These are phyloP conservation scores for Polytrichum formosum DNA, from an alignment of 225 moss, liverwort and hornwort species.

Conservation along the genomic window DNA sequence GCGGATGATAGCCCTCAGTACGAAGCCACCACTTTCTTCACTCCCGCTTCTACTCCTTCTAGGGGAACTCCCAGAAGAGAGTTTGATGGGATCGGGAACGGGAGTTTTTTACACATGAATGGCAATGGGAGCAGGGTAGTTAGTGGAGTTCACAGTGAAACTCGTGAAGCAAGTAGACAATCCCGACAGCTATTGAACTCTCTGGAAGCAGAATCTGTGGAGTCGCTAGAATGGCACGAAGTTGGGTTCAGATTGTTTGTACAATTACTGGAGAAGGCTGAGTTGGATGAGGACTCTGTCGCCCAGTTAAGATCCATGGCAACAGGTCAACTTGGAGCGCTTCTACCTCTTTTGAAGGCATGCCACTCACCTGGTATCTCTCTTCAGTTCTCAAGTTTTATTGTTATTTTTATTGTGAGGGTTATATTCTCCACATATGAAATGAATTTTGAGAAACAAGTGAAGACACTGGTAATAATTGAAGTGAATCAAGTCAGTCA, in stretches of 20 bases:
- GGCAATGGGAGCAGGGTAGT: conserved; percentile 26
- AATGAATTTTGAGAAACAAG: no score
- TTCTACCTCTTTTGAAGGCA: conserved; percentile 85
- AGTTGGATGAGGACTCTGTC: conserved; percentile 36
- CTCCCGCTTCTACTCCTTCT: conserved; percentile 34
- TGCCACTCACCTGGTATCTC: conserved; percentile 8
- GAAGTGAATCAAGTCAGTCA: no score
- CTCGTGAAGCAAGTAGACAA: conserved; percentile 41
- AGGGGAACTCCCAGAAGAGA: conserved; percentile 15
- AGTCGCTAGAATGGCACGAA: conserved; percentile 61
- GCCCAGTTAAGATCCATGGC: conserved; percentile 53
- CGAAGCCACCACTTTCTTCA: conserved; percentile 34
- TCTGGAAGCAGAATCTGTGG: conserved; percentile 47
- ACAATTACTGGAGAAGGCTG: conserved; percentile 52
- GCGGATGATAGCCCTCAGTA: conserved; percentile 24
- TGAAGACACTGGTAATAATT: no score
- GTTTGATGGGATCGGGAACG: conserved; percentile 15
- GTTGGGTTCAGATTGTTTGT: conserved; percentile 59
- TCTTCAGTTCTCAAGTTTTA: neutral
- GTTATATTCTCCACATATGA: no score
- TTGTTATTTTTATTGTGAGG: neutral
- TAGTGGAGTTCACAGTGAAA: conserved; percentile 22
- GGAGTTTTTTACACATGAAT: conserved; percentile 25
- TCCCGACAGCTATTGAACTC: conserved; percentile 36
- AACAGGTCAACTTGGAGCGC: conserved; percentile 51